These are phyloP conservation scores for Lipomyces lipofer DNA, from an alignment of 805 yeast species.

Conservation along the genomic window DNA sequence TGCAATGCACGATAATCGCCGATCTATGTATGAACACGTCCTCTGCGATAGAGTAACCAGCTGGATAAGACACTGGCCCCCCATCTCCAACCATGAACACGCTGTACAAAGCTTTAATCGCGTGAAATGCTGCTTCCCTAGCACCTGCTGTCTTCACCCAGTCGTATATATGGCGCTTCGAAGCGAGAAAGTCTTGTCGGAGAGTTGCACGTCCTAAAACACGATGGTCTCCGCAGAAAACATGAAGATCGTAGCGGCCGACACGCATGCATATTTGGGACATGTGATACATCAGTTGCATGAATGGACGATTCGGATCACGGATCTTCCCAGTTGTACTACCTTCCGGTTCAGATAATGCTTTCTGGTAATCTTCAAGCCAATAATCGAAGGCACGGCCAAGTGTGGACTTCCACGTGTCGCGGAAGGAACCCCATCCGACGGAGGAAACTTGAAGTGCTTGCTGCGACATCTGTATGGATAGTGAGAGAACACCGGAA, in stretches of 20 bases:
- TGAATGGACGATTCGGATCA: not conserved
- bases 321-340: no score
- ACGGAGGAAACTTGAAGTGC: constrained; percentile 58
- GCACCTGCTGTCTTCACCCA: constrained; percentile 48
- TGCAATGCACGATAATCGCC: constrained; percentile 34
- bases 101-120: constrained; percentile 37
- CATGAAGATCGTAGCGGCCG: not conserved
- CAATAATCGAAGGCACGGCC: constrained; percentile 71
- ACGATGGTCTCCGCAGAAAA: not conserved
- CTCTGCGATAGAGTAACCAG: constrained; percentile 28
- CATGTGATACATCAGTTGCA: not conserved
- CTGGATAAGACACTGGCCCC: not conserved
- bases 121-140: not conserved
- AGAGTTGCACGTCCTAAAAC: constrained; percentile 30
- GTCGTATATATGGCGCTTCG: constrained; percentile 50
- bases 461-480: constrained; percentile 71
- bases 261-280: not conserved
- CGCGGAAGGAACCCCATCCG: constrained; percentile 44
- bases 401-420: constrained; percentile 69
- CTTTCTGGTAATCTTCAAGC: constrained; percentile 45
- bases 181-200: constrained; percentile 38
- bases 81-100: constrained; percentile 21
- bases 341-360: no score
- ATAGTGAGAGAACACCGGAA: constrained; percentile 64
- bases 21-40: constrained; percentile 38